Evolutionary conservation across 768 basidiomycete genomes (phyloP).

Genomic region (Pulveroboletus sp.): DNA sequence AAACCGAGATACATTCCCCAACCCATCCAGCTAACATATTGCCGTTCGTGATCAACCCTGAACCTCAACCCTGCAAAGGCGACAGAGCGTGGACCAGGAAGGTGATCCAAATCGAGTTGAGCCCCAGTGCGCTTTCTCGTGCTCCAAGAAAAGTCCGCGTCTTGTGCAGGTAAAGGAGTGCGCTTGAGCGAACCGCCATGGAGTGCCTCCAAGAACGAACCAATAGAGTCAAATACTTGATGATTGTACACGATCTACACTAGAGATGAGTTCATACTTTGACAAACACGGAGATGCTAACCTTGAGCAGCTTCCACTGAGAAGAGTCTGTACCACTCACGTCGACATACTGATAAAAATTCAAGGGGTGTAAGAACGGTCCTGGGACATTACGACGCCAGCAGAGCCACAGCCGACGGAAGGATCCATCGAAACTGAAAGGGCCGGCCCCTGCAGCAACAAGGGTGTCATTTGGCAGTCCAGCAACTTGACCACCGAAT

Average conservation of each 20-base stretch:
- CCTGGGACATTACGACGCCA: conserved; percentile 49
- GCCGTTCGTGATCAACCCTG: conserved; percentile 45
- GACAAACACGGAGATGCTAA: conserved; percentile 7
- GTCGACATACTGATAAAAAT: conserved; percentile 56
- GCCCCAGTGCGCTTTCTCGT: conserved; percentile 39
- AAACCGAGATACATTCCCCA: conserved; percentile 60
- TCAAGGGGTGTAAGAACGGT: conserved; percentile 48
- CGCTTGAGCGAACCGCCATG: conserved; percentile 48
- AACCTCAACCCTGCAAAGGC: conserved; percentile 57
- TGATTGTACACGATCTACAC: conserved; percentile 53
- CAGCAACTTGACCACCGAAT: conserved; percentile 42
- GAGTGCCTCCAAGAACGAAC: conserved; percentile 51
- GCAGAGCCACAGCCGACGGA: conserved; percentile 50
- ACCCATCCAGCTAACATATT: conserved; percentile 66
- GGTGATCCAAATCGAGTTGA: conserved; percentile 54
- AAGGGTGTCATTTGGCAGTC: conserved; percentile 46
- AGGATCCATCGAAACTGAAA: conserved; percentile 56
- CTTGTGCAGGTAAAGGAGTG: conserved; percentile 28
- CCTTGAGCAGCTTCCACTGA: conserved; percentile 51
- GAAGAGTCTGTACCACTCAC: conserved; percentile 47
- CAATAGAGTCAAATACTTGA: conserved; percentile 46
- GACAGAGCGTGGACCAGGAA: conserved; percentile 60
- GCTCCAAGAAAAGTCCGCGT: conserved; percentile 40
- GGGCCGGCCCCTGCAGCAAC: conserved; percentile 44
- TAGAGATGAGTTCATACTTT: background rate